These are phyloP conservation scores for Rhodocollybia butyracea DNA, from an alignment of 768 basidiomycete genomes.

Conservation along the genomic window DNA sequence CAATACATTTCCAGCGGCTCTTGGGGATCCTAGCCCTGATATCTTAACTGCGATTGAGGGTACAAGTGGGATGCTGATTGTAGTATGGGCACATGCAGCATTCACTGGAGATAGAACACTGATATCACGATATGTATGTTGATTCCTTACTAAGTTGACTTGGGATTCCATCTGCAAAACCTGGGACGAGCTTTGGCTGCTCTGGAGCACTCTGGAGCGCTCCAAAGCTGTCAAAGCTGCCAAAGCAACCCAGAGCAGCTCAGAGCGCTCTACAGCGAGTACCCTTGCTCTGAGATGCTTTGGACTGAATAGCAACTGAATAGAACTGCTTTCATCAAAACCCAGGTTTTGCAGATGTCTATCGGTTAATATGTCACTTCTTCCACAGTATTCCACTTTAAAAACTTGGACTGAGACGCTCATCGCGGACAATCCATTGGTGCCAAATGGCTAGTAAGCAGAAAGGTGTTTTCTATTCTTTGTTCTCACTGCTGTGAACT, in stretches of 20 bases:
- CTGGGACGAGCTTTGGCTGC: constrained; percentile 3
- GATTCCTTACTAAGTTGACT: too few species aligned
- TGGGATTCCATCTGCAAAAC: neutral
- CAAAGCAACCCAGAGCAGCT: too few species aligned
- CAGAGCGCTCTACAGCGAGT: too few species aligned
- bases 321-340: too few species aligned
- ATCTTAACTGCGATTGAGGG: constrained; percentile 15
- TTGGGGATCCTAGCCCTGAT: neutral
- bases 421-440: neutral
- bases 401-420: neutral
- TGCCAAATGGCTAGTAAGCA: constrained; percentile 9
- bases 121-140: constrained; percentile 17
- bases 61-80: constrained; percentile 32
- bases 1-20: neutral
- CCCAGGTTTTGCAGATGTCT: too few species aligned
- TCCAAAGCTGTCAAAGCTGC: too few species aligned
- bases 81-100: constrained; percentile 26
- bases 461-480: neutral
- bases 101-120: constrained; percentile 22
- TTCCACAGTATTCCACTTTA: neutral
- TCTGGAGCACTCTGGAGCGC: constrained; percentile 7
- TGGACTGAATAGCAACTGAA: too few species aligned
- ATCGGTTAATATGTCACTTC: too few species aligned
- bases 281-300: too few species aligned
- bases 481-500: neutral